Evolutionary conservation across 352 stramenopile species (phyloP).

Genomic region (Globisporangium spinosum): DNA sequence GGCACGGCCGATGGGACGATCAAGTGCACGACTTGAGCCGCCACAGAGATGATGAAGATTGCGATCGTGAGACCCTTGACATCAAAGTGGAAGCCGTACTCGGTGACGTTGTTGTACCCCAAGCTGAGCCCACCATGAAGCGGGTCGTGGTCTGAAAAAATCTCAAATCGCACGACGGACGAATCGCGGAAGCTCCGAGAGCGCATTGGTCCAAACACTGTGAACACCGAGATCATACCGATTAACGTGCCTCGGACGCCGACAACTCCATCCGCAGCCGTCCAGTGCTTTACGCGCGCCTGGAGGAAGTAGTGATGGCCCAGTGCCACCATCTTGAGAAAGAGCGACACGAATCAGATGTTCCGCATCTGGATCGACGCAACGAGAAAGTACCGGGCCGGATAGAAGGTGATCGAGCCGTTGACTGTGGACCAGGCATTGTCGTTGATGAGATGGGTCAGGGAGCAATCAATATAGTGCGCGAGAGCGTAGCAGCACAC

Average conservation of each 20-base stretch:
- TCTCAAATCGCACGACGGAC: slow-evolving; percentile 3
- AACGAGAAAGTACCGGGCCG: slow-evolving; percentile 19
- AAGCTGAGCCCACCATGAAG: not conserved
- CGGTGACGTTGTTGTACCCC: not conserved
- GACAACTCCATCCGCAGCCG: slow-evolving; percentile 15
- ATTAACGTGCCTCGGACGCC: slow-evolving; percentile 23
- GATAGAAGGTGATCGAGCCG: slow-evolving; percentile 23
- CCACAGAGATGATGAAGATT: not conserved
- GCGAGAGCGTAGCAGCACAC: slow-evolving; percentile 25
- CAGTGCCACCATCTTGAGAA: slow-evolving; percentile 16
- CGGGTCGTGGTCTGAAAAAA: slow-evolving; percentile 3
- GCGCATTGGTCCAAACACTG: slow-evolving; percentile 19
- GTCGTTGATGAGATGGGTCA: slow-evolving; percentile 25
- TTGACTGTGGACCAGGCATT: slow-evolving; percentile 21
- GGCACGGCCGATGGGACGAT: not conserved
- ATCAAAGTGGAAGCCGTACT: slow-evolving; percentile 17
- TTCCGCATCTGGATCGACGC: slow-evolving; percentile 38
- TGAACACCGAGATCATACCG: slow-evolving; percentile 22
- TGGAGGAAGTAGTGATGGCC: slow-evolving; percentile 12
- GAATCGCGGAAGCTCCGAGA: slow-evolving; percentile 5
- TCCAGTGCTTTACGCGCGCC: slow-evolving; percentile 10
- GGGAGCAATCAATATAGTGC: slow-evolving; percentile 25
- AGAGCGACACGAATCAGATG: slow-evolving; percentile 32
- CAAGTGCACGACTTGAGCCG: not conserved
- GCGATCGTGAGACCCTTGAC: slow-evolving; percentile 15